These are phyloP conservation scores for Exophiala mesophila DNA, from an alignment of 2,329 filamentous ascomycete genomes.

Conservation along the genomic window DNA sequence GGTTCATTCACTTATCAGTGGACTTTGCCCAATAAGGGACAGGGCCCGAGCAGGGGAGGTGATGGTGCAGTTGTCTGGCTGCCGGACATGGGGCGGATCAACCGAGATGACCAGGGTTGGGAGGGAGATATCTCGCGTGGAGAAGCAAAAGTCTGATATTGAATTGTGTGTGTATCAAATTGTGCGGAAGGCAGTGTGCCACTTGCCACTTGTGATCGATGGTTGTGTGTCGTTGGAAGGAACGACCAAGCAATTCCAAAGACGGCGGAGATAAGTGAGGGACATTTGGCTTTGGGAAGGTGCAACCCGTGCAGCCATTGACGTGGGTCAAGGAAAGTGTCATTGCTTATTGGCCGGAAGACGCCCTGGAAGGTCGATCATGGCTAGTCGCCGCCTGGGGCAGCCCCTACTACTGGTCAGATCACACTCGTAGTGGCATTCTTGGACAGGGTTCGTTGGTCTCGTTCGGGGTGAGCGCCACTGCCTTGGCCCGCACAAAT, in stretches of 20 bases:
- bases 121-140: slow-evolving; percentile 1
- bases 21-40: background rate
- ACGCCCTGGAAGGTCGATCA: background rate
- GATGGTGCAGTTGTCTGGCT: background rate
- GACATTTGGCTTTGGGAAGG: background rate
- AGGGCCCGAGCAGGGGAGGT: background rate
- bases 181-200: background rate
- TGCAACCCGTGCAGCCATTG: slow-evolving; percentile 1
- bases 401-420: background rate
- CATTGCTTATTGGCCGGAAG: background rate
- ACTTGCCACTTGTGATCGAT: too few relatives aligned
- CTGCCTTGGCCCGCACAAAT: background rate
- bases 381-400: background rate
- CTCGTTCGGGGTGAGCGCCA: background rate
- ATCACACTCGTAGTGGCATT: too few relatives aligned
- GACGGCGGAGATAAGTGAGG: background rate
- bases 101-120: background rate
- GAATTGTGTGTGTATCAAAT: background rate
- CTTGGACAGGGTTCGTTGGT: background rate
- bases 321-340: background rate
- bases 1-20: slow-evolving; percentile 2
- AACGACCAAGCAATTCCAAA: too few relatives aligned
- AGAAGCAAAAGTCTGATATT: background rate
- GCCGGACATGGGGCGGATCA: background rate
- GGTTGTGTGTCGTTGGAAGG: too few relatives aligned